Base-by-base conservation (phyloP, 495 filamentous ascomycete genomes). In the Immersiella caudata region DNA sequence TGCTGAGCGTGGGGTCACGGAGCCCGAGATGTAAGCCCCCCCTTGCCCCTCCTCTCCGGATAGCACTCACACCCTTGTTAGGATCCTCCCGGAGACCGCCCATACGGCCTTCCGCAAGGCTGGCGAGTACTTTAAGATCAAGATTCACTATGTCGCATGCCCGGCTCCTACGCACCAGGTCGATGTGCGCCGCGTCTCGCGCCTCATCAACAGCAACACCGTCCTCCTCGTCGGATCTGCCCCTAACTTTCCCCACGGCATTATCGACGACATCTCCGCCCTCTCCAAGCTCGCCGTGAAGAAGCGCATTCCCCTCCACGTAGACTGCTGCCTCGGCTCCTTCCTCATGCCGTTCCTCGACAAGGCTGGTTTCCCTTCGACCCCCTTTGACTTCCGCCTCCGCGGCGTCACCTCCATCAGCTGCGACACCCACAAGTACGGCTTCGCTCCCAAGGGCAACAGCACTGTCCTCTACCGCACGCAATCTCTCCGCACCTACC, bases 401-500 rank as follows among this genome's bases (percentile, higher is more conserved):
- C 91, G 90, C 64, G 95, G 95, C 74, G 96, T 99, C 63, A 97
- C 96, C 6, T 91, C 88, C 74, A 97, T 99, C 78, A 90, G 87
- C 71, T 96, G 94, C 74, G 95, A 99, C 76, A 99, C 95, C 29
- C 95, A 99, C 82, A 99, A 99, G 78, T 99, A 99, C 77, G 95
- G 95, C 25, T 99, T 99, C 78, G 96, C 95, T 0, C 95, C 95
- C 24, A 98, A 98, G 79, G 95, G 95, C 63, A 98, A 95, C 82
- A 92, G 89, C 27, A 94, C 93, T 9, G 79, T 97, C 20, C 86
- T 99, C 62, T 98, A 98, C 83, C 92, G 96, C 73, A 91, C 86
- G 63, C 82, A 87, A 50, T 79, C 85, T 52, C 87, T 96, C 57
- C 89, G 95, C 67, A 83, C 85, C 40, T 91, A 97, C 75, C 95